A percentile compares a stretch with the other conserved stretches of the same genome.
These are phyloP conservation scores for Diutina sp. DNA, from an alignment of 1,139 yeast genomes.

Conservation along the genomic window DNA sequence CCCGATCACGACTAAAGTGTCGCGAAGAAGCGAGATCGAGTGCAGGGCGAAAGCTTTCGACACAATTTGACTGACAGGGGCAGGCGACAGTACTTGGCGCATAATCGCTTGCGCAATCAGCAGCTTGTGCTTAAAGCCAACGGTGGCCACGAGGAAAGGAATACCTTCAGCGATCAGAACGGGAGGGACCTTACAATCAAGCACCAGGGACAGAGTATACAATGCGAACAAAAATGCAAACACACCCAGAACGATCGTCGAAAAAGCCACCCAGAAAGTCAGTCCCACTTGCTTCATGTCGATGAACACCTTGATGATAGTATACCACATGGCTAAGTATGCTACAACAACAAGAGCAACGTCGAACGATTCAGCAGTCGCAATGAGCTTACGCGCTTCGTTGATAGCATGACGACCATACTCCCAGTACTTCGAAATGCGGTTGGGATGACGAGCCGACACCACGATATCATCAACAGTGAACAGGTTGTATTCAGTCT, in stretches of 20 bases:
- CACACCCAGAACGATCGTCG: constrained; percentile 69
- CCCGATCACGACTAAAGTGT: constrained; percentile 61
- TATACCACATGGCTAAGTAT: constrained; percentile 83
- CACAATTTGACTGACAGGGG: constrained; percentile 34
- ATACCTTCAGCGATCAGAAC: constrained; percentile 80
- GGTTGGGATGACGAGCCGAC: constrained; percentile 1
- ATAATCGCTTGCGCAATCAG: constrained; percentile 58
- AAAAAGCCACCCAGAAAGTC: constrained; percentile 78
- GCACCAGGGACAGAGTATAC: constrained; percentile 45
- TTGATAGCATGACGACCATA: neutral
- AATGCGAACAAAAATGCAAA: constrained; percentile 83
- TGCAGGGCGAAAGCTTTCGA: constrained; percentile 52
- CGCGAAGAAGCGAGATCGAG: constrained; percentile 64
- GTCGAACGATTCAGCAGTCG: neutral
- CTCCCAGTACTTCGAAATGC: constrained; percentile 1
- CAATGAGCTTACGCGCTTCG: neutral
- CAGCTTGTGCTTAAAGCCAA: constrained; percentile 86
- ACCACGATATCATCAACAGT: neutral
- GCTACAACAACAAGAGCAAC: constrained; percentile 24
- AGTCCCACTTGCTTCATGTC: constrained; percentile 81
- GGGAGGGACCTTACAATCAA: constrained; percentile 48
- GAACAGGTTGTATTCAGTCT: neutral
- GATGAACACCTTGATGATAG: constrained; percentile 61
- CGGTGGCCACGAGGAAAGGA: constrained; percentile 84
- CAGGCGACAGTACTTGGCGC: constrained; percentile 19